Base-by-base conservation (phyloP, 2,329 filamentous ascomycete species). In the Penicillium frequentans region DNA sequence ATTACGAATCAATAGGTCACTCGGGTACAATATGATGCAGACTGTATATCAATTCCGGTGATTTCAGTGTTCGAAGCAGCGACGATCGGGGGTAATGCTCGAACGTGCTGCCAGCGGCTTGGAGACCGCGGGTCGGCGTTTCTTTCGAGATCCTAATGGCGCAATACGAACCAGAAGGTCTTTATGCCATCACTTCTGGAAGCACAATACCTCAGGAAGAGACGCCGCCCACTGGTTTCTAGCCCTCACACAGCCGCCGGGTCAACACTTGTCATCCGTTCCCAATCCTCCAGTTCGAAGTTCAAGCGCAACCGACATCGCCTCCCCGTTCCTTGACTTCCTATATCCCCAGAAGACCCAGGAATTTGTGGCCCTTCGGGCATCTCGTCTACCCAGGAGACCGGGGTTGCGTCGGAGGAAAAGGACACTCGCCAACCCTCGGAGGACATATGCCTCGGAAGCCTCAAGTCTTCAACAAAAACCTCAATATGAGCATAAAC, bases 81-180 rank as follows among this genome's bases (percentile, higher is more conserved):
- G 64, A 68, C 62, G 60, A 60, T 65, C 59, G 64, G 62, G 71
- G 75, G 79, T 75, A 70, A 82, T 82, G 79, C 78, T 82, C 68
- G 79, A 81, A 77, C 78, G 79, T 69, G 75, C 79, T 64, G 73
- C 76, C 58, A 73, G 77, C 73, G 79, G 75, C 68, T 72, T 81
- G 69, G 79, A 81, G 70, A 77, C 72, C 73, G 78, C 77, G 67
- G 77, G 78, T 66, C 73, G 77, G 70, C 74, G 75, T 72, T 68
- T 80, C 60, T 68, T 78, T 59, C 73, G 72, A 61, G 72, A 75
- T 60, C 64, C 75, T 52, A 73, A 74, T 58, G 67, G 68, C 54
- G 68, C 70, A n/a, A 63, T 77, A 63, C 73, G 75, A 61, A 70
- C 67, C 50, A 65, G 64, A 59, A 68, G 69, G 48, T 64, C 69